These are phyloP conservation scores for Pseudonitzschia pungens DNA, from an alignment of 108 stramenopile species.

Conservation along the genomic window DNA sequence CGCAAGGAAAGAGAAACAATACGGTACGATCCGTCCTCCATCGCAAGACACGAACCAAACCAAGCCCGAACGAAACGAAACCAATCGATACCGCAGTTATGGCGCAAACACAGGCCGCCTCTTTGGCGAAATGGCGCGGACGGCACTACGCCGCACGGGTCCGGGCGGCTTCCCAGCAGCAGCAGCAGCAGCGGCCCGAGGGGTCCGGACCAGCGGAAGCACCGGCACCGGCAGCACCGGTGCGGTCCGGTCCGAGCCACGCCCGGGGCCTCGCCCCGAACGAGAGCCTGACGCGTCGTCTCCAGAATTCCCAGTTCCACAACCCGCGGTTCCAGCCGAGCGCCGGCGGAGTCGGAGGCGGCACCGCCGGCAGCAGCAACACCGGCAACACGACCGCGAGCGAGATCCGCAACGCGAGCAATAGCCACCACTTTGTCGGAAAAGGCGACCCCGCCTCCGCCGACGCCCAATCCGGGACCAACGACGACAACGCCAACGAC, in stretches of 20 bases:
- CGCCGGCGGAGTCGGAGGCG: background rate
- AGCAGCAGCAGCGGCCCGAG: background rate
- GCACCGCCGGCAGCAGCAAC: background rate
- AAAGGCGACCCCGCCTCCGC: no score
- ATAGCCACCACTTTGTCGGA: no score
- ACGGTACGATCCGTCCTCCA: no score
- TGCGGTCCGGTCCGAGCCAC: background rate
- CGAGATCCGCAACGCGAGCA: no score
- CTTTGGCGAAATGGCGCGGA: background rate
- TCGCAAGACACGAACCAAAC: no score
- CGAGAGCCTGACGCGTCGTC: background rate
- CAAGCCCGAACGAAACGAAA: no score
- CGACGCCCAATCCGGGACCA: no score
- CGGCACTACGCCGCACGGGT: constrained; percentile 7
- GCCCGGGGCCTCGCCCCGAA: background rate
- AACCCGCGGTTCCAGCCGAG: background rate
- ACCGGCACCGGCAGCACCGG: background rate
- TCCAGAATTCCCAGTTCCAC: background rate
- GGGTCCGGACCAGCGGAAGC: background rate
- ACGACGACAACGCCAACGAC: background rate
- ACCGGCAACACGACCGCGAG: no score
- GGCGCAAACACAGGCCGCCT: background rate
- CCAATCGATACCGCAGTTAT: background rate
- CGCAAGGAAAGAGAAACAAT: no score
- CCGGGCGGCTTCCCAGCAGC: background rate